Evolutionary conservation across 495 filamentous ascomycete species (phyloP).

Genomic region (Xylaria venustula): DNA sequence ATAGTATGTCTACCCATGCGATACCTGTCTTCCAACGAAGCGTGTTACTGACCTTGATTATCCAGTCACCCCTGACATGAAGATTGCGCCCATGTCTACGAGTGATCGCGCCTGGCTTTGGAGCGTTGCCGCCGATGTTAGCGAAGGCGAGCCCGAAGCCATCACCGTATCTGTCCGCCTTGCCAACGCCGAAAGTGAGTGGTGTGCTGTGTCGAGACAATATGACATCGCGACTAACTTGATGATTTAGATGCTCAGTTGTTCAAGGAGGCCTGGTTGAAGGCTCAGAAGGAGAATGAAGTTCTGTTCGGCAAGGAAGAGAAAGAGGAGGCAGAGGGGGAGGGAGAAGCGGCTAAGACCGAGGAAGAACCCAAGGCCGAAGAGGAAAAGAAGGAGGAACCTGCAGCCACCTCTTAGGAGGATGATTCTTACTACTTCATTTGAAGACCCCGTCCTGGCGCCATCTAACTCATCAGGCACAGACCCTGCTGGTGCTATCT

Average conservation of each 20-base stretch:
- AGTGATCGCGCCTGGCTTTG: conserved; percentile 99
- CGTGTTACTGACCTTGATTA: conserved; percentile 4
- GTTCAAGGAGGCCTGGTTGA: conserved; percentile 98
- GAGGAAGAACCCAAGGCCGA: conserved; percentile 25
- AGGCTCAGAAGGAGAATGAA: conserved; percentile 96
- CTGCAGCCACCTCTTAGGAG: conserved; percentile 22
- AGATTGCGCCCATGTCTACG: conserved; percentile 94
- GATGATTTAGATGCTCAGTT: conserved; percentile 76
- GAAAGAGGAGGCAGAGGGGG: conserved; percentile 27
- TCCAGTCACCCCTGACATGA: conserved; percentile 96
- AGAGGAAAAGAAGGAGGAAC: conserved; percentile 28
- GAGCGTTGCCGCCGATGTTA: conserved; percentile 97
- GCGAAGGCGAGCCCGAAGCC: conserved; percentile 95
- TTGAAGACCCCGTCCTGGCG: no score
- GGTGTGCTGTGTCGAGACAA: conserved; percentile 1
- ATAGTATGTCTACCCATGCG: conserved; percentile 64
- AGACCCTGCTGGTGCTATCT: not conserved
- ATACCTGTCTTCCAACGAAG: not conserved
- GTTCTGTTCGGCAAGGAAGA: conserved; percentile 58
- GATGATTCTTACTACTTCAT: not conserved
- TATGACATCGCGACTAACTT: conserved; percentile 5
- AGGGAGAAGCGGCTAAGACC: conserved; percentile 19
- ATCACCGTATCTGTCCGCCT: conserved; percentile 96
- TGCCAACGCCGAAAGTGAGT: conserved; percentile 94
- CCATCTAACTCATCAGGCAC: no score